Evolutionary conservation across 2,329 filamentous ascomycete species (phyloP), one percentile per base, ranked within the genome.

Genomic region (Ceratocystis cacaofunesta): DNA sequence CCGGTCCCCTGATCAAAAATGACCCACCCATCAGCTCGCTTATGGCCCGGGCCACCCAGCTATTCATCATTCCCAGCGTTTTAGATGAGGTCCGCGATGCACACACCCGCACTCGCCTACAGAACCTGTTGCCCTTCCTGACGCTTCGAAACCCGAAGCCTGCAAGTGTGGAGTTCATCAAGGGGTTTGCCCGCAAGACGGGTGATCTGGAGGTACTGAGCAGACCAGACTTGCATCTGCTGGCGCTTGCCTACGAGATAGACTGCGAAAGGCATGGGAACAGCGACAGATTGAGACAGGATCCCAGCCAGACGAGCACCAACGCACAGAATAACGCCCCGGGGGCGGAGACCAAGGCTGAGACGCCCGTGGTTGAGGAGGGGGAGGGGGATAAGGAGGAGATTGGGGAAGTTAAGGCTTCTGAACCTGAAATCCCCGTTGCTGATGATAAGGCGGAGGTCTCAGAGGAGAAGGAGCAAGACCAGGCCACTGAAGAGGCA

Each of bases 1-100:
- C 94, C 2, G 92, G 92, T 30, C 91, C 92, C 6, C 85, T 99
- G 68, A 92, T 99, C 74, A 92, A 92, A 73, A 96, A 96, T 76
- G 87, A 94, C 69, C 90, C 92, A 12, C 80, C 89, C 10, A 84
- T 94, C 28, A 95, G 90, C 58, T 90, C 88, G 0, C 84, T 99
- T 10, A 79, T 96, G 63, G 81, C 83, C 46, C 85, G 90, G 73
- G 86, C 90, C 61, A 86, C 94, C 71, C 78, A 82, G 67, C 80
- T 96, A 52, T 84, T 91, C 71, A 96, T 91, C 0, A 88, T 92
- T 0, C 91, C 92, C 0, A 86, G 88, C 6, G 90, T 99, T 65
- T 79, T 97, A 36, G 82, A 85, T 63, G 94, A 99, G 78, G 95
- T 96, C 79, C 80, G 89, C 72, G 92, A 97, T 78, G 83, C 85